Evolutionary conservation across 371 early-diverging fungal genomes (phyloP).

Genomic region (Choanephora cucurbitarum): DNA sequence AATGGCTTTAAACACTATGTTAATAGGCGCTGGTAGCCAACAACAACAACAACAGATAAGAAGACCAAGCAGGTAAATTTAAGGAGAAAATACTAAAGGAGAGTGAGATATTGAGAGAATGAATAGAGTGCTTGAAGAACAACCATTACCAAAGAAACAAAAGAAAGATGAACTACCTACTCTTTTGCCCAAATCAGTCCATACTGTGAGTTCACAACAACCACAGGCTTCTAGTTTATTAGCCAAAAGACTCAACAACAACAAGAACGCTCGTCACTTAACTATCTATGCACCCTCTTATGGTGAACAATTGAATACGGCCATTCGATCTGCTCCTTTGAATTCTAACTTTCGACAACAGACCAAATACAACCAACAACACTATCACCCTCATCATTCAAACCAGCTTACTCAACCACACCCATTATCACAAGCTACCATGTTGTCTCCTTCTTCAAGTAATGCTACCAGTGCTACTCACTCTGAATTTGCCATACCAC

Average conservation of each 20-base stretch:
- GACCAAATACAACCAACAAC: constrained; percentile 21
- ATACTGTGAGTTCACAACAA: constrained; percentile 42
- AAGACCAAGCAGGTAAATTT: constrained; percentile 31
- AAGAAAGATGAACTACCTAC: constrained; percentile 10
- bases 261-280: constrained; percentile 53
- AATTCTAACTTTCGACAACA: constrained; percentile 45
- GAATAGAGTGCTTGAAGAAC: constrained; percentile 21
- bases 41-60: constrained; percentile 6
- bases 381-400: constrained; percentile 5
- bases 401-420: constrained; percentile 1
- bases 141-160: constrained; percentile 10
- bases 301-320: constrained; percentile 43
- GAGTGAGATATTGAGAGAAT: too few species aligned
- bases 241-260: constrained; percentile 30
- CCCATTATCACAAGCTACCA: constrained; percentile 16
- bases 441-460: constrained; percentile 24
- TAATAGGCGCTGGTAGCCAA: constrained; percentile 31
- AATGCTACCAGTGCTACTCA: constrained; percentile 30
- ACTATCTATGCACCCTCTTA: constrained; percentile 64
- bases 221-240: constrained; percentile 26
- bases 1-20: constrained; percentile 37
- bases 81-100: background rate
- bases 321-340: constrained; percentile 61
- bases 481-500: constrained; percentile 51
- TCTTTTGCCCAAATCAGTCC: constrained; percentile 35